Evolutionary conservation across 1,139 yeast species (phyloP).

Genomic region (Nakaseomyces sp.): DNA sequence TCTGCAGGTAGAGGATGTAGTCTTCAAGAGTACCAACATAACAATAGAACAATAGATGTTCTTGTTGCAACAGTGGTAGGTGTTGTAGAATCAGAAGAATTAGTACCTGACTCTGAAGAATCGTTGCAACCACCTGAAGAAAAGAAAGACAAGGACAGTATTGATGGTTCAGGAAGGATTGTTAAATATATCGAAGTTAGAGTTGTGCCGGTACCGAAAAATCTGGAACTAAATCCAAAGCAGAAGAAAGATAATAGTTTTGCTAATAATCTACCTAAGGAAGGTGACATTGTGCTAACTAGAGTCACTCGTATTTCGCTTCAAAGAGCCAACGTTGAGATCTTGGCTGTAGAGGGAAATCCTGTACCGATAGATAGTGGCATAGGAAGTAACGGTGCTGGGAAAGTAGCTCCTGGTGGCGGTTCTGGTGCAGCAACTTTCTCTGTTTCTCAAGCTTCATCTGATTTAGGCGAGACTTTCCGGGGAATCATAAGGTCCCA

Average conservation of each 20-base stretch:
- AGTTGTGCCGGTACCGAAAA: constrained; percentile 12
- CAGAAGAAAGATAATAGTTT: constrained; percentile 27
- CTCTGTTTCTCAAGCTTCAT: constrained; percentile 41
- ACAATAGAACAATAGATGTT: constrained; percentile 31
- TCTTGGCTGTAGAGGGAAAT: constrained; percentile 66
- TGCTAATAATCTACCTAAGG: constrained; percentile 63
- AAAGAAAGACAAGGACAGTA: constrained; percentile 1
- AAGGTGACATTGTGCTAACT: constrained; percentile 75
- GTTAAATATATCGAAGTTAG: constrained; percentile 14
- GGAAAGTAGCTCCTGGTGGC: constrained; percentile 41
- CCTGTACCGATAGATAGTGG: constrained; percentile 50
- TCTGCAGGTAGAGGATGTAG: constrained; percentile 42
- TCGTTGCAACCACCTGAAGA: constrained; percentile 7
- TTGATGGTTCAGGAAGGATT: constrained; percentile 12
- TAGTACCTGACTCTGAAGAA: constrained; percentile 11
- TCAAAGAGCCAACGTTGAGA: constrained; percentile 75
- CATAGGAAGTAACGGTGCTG: constrained; percentile 51
- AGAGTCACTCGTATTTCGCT: constrained; percentile 55
- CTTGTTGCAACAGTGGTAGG: constrained; percentile 69
- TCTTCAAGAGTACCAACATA: constrained; percentile 22
- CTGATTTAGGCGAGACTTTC: constrained; percentile 82
- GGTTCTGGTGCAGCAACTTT: constrained; percentile 49
- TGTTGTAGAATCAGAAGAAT: constrained; percentile 35
- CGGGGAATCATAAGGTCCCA: constrained; percentile 82
- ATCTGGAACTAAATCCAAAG: constrained; percentile 12